Evolutionary conservation across 2,329 filamentous ascomycete genomes (phyloP), one percentile per base, ranked within the genome.

Genomic region (Grosmannia huntii): DNA sequence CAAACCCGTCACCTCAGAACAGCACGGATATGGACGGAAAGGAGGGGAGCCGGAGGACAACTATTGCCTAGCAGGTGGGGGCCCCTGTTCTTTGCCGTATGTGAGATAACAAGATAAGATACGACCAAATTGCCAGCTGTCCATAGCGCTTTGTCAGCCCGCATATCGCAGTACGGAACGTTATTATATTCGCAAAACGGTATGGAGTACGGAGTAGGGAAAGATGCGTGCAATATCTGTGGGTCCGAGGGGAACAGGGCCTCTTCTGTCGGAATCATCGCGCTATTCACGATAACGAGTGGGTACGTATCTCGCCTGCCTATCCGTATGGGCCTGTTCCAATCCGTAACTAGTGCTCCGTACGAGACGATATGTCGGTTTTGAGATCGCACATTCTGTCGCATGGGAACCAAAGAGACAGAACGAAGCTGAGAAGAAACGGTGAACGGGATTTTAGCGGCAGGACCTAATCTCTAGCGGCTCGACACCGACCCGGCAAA

Each of bases 21-120:
- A 55, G 52, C 23, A 58, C 57, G 57, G 57, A 59, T 59, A 59
- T 14, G 23, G 53, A 50, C 48, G 53, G 57, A 54, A 53, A 48
- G 33, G 25, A 33, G 28, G 31, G 27, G 25, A 11, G 28, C 11
- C 14, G 27, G 50, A 25, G 19, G 23, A 52, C 50, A 21, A 28
- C n/a, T n/a, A 52, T 14, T 28, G 31, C 11, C 10, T 36, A 52
- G 16, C 7, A 50, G 48, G 48, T 50, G 48, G 48, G 48, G 48
- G n/a, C n/a, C 3, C 6, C 16, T 44, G 3, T 19, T 16, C 6
- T 41, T 44, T n/a, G 16, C 19, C 10, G 10, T 14, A 5, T 50
- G 25, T 5, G 23, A 44, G n/a, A n/a, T n/a, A n/a, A n/a, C n/a
- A n/a, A n/a, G n/a, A n/a, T n/a, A n/a, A n/a, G 2, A 16, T 16